These are phyloP conservation scores for Acrocalymma vagum DNA, from an alignment of 2,329 filamentous ascomycete genomes.

Conservation along the genomic window DNA sequence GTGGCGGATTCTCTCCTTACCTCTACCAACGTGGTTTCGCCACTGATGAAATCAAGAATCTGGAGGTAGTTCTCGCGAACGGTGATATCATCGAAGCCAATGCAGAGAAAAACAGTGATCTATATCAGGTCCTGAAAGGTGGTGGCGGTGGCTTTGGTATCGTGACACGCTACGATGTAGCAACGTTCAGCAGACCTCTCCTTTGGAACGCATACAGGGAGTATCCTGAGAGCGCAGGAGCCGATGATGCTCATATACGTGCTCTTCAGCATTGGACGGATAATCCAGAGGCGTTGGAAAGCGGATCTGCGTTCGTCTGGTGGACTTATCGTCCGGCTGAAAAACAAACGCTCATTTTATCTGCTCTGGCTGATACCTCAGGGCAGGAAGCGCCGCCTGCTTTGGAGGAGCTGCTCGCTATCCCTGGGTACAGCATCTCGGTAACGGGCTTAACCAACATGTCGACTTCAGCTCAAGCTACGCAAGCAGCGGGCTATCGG, in stretches of 20 bases:
- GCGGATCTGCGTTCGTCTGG: constrained; percentile 3
- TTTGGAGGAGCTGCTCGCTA: constrained; percentile 31
- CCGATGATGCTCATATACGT: constrained; percentile 30
- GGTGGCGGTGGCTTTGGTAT: constrained; percentile 46
- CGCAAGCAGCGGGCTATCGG: constrained; percentile 26
- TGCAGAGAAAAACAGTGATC: constrained; percentile 31
- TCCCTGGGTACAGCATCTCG: constrained; percentile 32
- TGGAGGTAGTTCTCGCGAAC: constrained; percentile 42
- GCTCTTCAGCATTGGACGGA: constrained; percentile 21
- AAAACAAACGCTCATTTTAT: constrained; percentile 21
- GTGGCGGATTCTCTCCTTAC: constrained; percentile 12
- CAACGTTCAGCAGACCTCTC: constrained; percentile 31
- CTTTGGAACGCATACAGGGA: constrained; percentile 45
- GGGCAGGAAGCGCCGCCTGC: constrained; percentile 22
- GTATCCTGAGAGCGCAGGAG: constrained; percentile 28
- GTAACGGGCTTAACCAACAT: constrained; percentile 32
- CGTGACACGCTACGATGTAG: constrained; percentile 38
- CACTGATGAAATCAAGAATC: constrained; percentile 13
- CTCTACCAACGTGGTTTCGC: constrained; percentile 9
- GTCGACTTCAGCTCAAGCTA: constrained; percentile 28
- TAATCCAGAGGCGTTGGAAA: constrained; percentile 21
- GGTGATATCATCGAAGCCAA: constrained; percentile 44
- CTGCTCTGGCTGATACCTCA: constrained; percentile 22
- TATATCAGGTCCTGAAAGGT: constrained; percentile 42
- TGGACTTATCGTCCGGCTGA: constrained; percentile 25